These are phyloP conservation scores for Sonneratia alba DNA, from an alignment of 345 rosid species.

Conservation along the genomic window DNA sequence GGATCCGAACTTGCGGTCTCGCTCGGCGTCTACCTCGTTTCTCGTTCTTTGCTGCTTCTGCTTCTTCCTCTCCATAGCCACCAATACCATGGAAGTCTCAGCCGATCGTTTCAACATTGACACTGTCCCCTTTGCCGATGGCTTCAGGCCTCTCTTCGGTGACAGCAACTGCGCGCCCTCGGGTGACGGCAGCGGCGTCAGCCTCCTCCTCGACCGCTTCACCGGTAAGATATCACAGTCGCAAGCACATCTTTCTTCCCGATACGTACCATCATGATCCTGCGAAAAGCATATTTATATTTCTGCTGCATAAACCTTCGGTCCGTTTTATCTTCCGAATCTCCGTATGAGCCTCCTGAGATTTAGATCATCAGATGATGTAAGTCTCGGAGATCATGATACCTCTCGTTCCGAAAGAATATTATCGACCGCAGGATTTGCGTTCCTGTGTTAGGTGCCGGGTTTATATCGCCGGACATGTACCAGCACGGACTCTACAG, in stretches of 20 bases:
- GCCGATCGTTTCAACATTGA: constrained; percentile 34
- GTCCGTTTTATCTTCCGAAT: no score
- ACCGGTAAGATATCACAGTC: constrained; percentile 33
- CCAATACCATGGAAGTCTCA: not conserved
- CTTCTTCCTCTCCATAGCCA: constrained; percentile 1
- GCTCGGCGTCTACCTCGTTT: not conserved
- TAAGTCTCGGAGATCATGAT: not conserved
- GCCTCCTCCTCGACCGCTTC: constrained; percentile 77
- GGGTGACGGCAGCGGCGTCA: constrained; percentile 58
- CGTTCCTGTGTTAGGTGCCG: constrained; percentile 45
- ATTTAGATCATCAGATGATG: no score
- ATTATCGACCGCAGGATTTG: not conserved
- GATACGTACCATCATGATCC: no score
- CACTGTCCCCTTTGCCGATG: constrained; percentile 66
- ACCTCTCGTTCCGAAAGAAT: not conserved
- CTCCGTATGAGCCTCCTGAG: no score
- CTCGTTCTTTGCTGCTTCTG: not conserved
- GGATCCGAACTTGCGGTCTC: not conserved
- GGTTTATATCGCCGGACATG: constrained; percentile 84
- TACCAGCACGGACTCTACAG: constrained; percentile 83
- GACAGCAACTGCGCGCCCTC: constrained; percentile 76
- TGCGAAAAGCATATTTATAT: no score
- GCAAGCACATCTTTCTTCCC: no score
- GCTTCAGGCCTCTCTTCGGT: constrained; percentile 74
- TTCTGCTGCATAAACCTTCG: no score